Conservation (phyloP, 306 rosid species). For the Lupinus albus region DNA sequence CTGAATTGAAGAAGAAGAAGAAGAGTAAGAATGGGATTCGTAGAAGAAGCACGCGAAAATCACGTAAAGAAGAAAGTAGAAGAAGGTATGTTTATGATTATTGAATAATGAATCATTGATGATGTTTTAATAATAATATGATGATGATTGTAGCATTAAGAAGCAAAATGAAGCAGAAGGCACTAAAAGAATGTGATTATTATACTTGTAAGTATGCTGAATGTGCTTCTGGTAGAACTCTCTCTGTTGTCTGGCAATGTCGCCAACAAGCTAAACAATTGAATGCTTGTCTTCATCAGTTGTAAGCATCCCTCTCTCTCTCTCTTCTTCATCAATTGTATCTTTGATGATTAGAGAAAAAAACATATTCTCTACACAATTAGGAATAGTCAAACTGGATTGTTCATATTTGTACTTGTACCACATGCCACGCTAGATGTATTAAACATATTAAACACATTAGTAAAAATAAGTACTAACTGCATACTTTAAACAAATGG, state of each 20-base stretch:
- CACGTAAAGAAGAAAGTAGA: slow-evolving; percentile 98
- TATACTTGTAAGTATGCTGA: slow-evolving; percentile 79
- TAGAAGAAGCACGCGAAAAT: slow-evolving; percentile 89
- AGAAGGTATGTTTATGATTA: slow-evolving; percentile 58
- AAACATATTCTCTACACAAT: slow-evolving; percentile 5
- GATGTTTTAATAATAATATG: too few species aligned
- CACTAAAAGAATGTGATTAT: slow-evolving; percentile 74
- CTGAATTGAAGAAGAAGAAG: neutral
- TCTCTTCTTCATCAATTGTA: too few species aligned
- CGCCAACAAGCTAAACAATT: slow-evolving; percentile 76
- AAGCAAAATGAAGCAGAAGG: slow-evolving; percentile 95
- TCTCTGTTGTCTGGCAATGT: slow-evolving; percentile 85
- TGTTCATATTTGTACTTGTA: neutral
- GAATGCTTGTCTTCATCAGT: slow-evolving; percentile 84
- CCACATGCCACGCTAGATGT: too few species aligned
- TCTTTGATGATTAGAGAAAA: slow-evolving; percentile 4
- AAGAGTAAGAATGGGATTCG: slow-evolving; percentile 59
- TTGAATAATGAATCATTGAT: too few species aligned
- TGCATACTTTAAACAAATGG: slow-evolving; percentile 1
- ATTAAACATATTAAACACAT: too few species aligned
- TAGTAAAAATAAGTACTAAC: neutral
- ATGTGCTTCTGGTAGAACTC: slow-evolving; percentile 77
- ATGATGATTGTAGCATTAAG: slow-evolving; percentile 63
- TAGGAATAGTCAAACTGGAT: neutral
- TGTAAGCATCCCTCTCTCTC: slow-evolving; percentile 56